Evolutionary conservation across 768 basidiomycete species (phyloP), one percentile per base, ranked within the genome.

Genomic region (Aureoboletus auriporus): DNA sequence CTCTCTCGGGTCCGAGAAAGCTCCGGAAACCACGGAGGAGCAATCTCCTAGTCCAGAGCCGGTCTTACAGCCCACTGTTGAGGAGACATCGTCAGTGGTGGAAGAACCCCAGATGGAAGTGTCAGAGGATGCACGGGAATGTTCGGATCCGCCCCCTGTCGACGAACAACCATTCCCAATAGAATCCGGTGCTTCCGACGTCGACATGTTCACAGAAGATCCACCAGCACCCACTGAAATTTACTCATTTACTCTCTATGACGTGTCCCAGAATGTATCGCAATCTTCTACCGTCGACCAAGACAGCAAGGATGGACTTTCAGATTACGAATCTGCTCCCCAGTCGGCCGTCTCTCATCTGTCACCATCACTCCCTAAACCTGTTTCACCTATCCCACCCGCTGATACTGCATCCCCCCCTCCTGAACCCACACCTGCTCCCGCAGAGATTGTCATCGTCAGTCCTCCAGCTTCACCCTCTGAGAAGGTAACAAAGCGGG

Each of bases 301-400:
- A 33, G 41, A 12, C 26, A 50, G 33, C 28, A 44, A 47, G 11
- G 55, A 53, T n/a, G 49, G 26, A 8, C 38, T 8, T 5, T 52
- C 60, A 6, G 57, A 51, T 17, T 48, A 53, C 16, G 57, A 47
- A 40, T 52, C 57, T 17, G 49, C 49, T 6, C 57, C 52, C 12
- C 58, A 53, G 17, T 52, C 55, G 1, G 50, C 51, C 13, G 26
- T 45, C 27, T 49, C 61, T 31, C 55, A 37, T 1, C 35, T 42
- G 0, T 50, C 58, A 12, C 33, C 48, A 9, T 46, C 46, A 8
- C 36, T 36, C 11, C 49, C 55, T 33, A 16, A 26, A 30, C 16
- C 53, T 6, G 5, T 40, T 7, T 31, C 42, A 5, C 14, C 44
- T 17, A 3, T 27, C 17, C 11, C 44, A 3, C 35, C 54, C 12